phyloP scores from a whole-genome alignment of 192 early-diverging fungal genomes.

The Backusella circina region DNA sequence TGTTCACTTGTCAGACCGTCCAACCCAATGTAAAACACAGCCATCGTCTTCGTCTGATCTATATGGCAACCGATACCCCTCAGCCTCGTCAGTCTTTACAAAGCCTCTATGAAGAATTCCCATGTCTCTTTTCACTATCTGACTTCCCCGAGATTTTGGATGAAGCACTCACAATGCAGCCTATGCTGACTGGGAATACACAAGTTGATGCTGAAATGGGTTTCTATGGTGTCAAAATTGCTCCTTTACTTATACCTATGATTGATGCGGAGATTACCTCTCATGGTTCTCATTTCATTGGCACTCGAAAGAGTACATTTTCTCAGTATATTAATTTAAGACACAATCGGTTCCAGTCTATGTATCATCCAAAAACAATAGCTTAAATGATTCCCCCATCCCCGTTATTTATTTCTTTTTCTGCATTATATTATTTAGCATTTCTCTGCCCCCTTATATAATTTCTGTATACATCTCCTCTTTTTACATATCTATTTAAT shows the following conservation, averaged over 20 bases:
- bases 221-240: background rate
- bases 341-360: background rate
- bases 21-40: background rate
- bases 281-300: slow-evolving; percentile 42
- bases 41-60: slow-evolving; percentile 24
- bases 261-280: slow-evolving; percentile 48
- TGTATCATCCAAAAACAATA: slow-evolving; percentile 4
- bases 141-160: slow-evolving; percentile 41
- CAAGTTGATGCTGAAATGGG: slow-evolving; percentile 7
- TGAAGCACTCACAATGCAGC: slow-evolving; percentile 23
- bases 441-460: background rate
- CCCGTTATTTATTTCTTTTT: background rate
- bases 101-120: slow-evolving; percentile 40
- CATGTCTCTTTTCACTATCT: slow-evolving; percentile 48
- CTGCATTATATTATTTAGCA: background rate
- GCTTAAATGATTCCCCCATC: background rate
- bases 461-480: background rate
- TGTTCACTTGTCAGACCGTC: background rate
- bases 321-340: slow-evolving; percentile 34
- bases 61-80: slow-evolving; percentile 49
- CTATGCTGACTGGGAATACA: background rate
- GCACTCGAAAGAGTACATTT: slow-evolving; percentile 48
- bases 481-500: background rate
- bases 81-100: slow-evolving; percentile 33
- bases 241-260: slow-evolving; percentile 39